Conservation (phyloP, 1,284 basidiomycete genomes). For the Gomphus sp. region DNA sequence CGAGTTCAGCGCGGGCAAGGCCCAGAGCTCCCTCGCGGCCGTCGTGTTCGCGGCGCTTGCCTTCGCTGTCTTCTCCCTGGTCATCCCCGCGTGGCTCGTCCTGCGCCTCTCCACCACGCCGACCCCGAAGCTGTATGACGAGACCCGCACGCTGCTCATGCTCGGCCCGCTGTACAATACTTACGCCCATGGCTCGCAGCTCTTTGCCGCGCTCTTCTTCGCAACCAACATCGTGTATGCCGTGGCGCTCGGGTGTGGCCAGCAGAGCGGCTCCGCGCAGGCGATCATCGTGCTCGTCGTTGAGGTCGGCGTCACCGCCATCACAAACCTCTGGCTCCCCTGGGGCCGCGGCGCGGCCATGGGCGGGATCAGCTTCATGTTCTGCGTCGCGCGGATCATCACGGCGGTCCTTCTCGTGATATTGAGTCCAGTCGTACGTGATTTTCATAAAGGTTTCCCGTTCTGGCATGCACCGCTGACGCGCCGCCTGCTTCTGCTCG, state of each 20-base stretch:
- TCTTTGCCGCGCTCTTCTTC: constrained; percentile 80
- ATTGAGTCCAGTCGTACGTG: constrained; percentile 74
- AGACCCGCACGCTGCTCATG: constrained; percentile 83
- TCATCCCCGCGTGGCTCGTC: constrained; percentile 69
- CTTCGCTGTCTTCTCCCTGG: constrained; percentile 71
- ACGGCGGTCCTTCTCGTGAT: constrained; percentile 86
- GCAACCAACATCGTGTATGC: constrained; percentile 76
- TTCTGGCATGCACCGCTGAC: constrained; percentile 8
- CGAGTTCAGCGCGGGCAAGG: constrained; percentile 59
- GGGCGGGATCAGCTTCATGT: constrained; percentile 88
- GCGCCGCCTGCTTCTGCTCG: constrained; percentile 7
- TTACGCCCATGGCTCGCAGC: constrained; percentile 85
- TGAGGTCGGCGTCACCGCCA: constrained; percentile 73
- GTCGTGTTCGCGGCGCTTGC: constrained; percentile 67
- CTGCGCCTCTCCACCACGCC: constrained; percentile 70
- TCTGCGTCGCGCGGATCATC: constrained; percentile 84
- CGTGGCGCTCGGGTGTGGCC: constrained; percentile 81
- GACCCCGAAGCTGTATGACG: constrained; percentile 89
- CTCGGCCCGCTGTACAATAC: constrained; percentile 95
- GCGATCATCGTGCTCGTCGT: constrained; percentile 82
- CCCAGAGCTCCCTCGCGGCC: constrained; percentile 43
- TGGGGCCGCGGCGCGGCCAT: constrained; percentile 96
- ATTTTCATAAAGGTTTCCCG: constrained; percentile 5
- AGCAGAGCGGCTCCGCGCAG: constrained; percentile 84
- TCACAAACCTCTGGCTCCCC: constrained; percentile 89